A percentile compares a stretch with the other conserved stretches of the same genome.
These are phyloP conservation scores for Cryptococcus sp. DNA, from an alignment of 1,284 basidiomycete species.

Conservation along the genomic window DNA sequence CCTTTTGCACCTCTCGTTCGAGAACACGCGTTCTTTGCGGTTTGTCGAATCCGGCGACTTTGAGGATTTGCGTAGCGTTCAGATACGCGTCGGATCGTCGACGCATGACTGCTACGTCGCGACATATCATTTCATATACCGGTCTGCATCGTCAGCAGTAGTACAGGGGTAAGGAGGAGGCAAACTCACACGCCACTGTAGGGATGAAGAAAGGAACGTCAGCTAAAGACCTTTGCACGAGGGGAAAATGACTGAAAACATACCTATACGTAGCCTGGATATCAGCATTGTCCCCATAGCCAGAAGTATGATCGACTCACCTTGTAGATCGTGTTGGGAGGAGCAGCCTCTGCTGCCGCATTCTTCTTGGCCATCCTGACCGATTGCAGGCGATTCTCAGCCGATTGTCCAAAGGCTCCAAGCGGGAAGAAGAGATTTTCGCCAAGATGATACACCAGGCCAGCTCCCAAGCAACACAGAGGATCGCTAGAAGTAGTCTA, in stretches of 20 bases:
- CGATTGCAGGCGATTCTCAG: no score
- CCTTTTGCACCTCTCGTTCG: constrained; percentile 97
- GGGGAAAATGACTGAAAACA: not conserved
- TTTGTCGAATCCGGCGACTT: constrained; percentile 99
- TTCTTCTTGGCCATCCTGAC: constrained; percentile 26
- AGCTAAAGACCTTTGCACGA: constrained; percentile 4
- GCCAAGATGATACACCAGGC: no score
- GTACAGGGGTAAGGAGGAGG: no score
- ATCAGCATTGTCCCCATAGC: constrained; percentile 5
- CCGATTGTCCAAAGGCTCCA: no score
- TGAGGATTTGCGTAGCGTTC: constrained; percentile 98
- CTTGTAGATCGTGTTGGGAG: constrained; percentile 40
- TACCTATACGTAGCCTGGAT: constrained; percentile 32
- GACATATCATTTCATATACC: constrained; percentile 65
- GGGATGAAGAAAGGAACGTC: constrained; percentile 2
- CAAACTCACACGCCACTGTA: constrained; percentile 46
- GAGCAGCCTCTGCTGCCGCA: constrained; percentile 14
- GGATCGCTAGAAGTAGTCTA: no score
- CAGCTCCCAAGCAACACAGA: no score
- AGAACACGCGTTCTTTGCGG: constrained; percentile 95
- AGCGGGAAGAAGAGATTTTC: no score
- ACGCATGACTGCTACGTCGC: constrained; percentile 95
- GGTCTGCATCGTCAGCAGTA: constrained; percentile 31
- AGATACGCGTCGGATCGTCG: constrained; percentile 92
- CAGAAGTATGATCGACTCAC: constrained; percentile 14